These are phyloP conservation scores for Betula pendula DNA, from an alignment of 306 rosid genomes.

Conservation along the genomic window DNA sequence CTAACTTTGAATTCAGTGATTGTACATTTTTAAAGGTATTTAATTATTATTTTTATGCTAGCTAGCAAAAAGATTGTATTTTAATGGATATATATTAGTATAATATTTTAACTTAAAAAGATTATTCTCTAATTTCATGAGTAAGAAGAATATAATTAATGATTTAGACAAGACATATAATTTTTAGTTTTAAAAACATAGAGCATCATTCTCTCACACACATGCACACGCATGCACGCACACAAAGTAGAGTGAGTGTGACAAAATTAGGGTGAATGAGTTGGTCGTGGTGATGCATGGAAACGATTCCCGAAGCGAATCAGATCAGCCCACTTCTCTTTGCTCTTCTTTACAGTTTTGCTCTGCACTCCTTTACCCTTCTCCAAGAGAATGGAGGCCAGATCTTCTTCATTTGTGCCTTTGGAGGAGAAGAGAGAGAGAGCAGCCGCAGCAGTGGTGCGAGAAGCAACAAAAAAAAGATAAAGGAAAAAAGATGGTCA, in stretches of 20 bases:
- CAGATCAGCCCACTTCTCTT: slow-evolving; percentile 62
- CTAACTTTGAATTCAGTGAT: too few relatives aligned
- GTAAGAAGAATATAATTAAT: too few relatives aligned
- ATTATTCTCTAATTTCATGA: background rate
- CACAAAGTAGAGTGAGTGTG: slow-evolving; percentile 4
- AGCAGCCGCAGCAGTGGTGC: slow-evolving; percentile 54
- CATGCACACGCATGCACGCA: slow-evolving; percentile 4
- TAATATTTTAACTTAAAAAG: too few relatives aligned
- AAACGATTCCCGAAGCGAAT: slow-evolving; percentile 81
- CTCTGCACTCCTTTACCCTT: slow-evolving; percentile 73
- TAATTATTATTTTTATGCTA: too few relatives aligned
- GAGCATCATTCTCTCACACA: background rate
- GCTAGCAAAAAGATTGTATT: too few relatives aligned
- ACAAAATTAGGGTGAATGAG: slow-evolving; percentile 13
- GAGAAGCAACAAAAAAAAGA: slow-evolving; percentile 42
- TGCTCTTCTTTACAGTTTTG: slow-evolving; percentile 85
- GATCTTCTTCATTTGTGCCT: slow-evolving; percentile 34
- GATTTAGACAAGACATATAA: too few relatives aligned
- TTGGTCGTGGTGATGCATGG: slow-evolving; percentile 86
- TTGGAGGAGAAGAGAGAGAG: slow-evolving; percentile 17
- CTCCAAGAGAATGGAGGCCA: slow-evolving; percentile 97
- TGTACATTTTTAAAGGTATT: too few relatives aligned
- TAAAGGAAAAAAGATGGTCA: slow-evolving; percentile 78
- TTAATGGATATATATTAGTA: too few relatives aligned
- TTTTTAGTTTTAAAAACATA: background rate